Base-by-base conservation (phyloP, 306 rosid genomes). In the Prunus kanzakura region DNA sequence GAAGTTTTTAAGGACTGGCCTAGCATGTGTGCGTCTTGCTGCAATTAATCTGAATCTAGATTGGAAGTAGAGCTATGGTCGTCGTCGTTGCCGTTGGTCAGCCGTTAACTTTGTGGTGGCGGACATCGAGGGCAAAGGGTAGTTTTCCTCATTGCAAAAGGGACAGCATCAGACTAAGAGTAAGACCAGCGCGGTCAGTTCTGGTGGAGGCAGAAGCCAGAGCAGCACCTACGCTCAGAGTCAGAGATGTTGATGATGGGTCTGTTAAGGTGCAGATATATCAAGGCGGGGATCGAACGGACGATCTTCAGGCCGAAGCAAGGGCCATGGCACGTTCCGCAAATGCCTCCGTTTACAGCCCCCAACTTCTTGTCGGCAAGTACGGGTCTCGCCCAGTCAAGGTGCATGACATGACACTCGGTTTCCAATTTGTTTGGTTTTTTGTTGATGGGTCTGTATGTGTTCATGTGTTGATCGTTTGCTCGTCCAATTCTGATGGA, bases 311-410 rank as follows among this genome's bases (percentile, higher is more conserved):
- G 82, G 94, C 98, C 1, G 98, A 93, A 85, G 80, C 84, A 3
- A 81, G 90, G 76, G 98, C 98, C 73, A 76, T 93, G 90, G 29
- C 80, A 14, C 98, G 98, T 72, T 91, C 96, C 10, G 73, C 56
- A 18, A 73, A 82, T 76, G 91, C 93, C 49, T 82, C 96, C 68
- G 63, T 93, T 61, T 93, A 93, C 78, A 82, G 79, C 51, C 88
- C 98, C 11, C 70, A 89, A 32, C 83, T 93, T 22, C 62, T 93
- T 22, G 86, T 89, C 29, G 43, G 65, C 18, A 76, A 79, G 67
- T 91, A 93, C 73, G 89, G 93, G 16, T 82, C 95, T n/a, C 86
- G 85, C 61, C 91, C 91, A 16, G 35, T 85, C 82, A 83, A 90
- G 97, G 98, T 58, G 58, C 27, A n/a, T 20, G 27, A n/a, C 2